Percentiles rank a stretch among this genome's conserved stretches.
These are phyloP conservation scores for Sclerotinia nivalis DNA, from an alignment of 2,329 filamentous ascomycete species.

Conservation along the genomic window DNA sequence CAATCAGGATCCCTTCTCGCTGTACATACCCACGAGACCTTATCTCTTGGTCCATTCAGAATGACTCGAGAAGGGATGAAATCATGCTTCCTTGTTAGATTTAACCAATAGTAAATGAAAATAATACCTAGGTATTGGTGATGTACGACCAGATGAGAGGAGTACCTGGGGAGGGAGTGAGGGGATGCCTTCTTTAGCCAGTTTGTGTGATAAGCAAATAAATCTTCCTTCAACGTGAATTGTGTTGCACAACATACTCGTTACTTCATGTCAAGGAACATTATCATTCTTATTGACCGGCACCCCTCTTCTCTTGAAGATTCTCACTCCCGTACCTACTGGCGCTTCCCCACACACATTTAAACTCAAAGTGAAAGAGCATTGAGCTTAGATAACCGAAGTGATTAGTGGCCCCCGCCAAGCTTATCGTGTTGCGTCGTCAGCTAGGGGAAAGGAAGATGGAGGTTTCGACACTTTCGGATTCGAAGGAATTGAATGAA, in stretches of 20 bases:
- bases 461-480: background rate
- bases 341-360: background rate
- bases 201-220: background rate
- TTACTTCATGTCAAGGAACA: background rate
- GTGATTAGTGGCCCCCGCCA: constrained; percentile 1
- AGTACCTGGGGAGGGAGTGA: background rate
- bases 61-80: background rate
- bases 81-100: background rate
- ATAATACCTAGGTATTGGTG: background rate
- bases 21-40: constrained; percentile 4
- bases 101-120: background rate
- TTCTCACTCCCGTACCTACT: background rate
- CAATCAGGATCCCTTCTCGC: too few species aligned
- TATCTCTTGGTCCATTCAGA: constrained; percentile 7
- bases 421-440: constrained; percentile 11
- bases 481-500: background rate
- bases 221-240: background rate
- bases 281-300: background rate
- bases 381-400: constrained; percentile 3
- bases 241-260: background rate
- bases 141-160: background rate
- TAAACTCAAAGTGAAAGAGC: background rate
- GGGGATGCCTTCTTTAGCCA: background rate
- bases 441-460: background rate
- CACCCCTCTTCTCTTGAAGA: background rate